Evolutionary conservation across 31 red algal species (phyloP).

Genomic region (Porphyra umbilicalis): DNA sequence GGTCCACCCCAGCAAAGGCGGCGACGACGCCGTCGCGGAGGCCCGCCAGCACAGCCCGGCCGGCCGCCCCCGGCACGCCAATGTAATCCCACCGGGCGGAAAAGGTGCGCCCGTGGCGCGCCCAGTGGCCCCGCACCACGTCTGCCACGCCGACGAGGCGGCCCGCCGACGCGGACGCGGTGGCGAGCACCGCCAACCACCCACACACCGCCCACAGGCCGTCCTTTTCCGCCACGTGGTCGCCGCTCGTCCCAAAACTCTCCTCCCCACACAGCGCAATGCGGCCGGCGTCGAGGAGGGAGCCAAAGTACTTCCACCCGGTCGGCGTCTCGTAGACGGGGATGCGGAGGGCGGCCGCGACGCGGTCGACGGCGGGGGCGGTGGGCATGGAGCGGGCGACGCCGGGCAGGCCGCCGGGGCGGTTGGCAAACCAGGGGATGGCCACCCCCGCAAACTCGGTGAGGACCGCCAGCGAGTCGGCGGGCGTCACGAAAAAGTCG

Average conservation of each 20-base stretch:
- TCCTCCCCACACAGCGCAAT: conserved; percentile 72
- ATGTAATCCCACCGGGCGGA: conserved; percentile 51
- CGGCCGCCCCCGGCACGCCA: conserved; percentile 19
- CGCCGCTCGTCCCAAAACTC: conserved; percentile 53
- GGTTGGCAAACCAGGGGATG: conserved; percentile 27
- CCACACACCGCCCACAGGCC: conserved; percentile 61
- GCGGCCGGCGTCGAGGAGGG: conserved; percentile 53
- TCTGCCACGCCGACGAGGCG: conserved; percentile 45
- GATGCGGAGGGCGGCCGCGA: conserved; percentile 41
- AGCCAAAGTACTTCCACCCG: conserved; percentile 81
- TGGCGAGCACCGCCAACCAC: conserved; percentile 68
- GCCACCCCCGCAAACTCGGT: conserved; percentile 18
- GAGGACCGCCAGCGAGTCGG: conserved; percentile 76
- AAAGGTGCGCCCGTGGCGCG: conserved; percentile 46
- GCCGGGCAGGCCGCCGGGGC: conserved; percentile 26
- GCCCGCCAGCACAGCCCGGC: conserved; percentile 24
- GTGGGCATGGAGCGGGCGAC: conserved; percentile 67
- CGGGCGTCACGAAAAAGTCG: conserved; percentile 67
- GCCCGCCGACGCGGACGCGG: background rate
- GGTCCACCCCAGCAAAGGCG: conserved; percentile 4
- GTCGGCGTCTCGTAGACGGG: conserved; percentile 53
- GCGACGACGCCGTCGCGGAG: background rate
- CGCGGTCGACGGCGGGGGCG: conserved; percentile 54
- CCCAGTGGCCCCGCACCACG: conserved; percentile 57
- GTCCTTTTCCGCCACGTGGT: conserved; percentile 80